Percentiles rank a stretch among this genome's conserved stretches.
Conservation (phyloP, 495 filamentous ascomycete genomes). For the Aspergillus heteromorphus region DNA sequence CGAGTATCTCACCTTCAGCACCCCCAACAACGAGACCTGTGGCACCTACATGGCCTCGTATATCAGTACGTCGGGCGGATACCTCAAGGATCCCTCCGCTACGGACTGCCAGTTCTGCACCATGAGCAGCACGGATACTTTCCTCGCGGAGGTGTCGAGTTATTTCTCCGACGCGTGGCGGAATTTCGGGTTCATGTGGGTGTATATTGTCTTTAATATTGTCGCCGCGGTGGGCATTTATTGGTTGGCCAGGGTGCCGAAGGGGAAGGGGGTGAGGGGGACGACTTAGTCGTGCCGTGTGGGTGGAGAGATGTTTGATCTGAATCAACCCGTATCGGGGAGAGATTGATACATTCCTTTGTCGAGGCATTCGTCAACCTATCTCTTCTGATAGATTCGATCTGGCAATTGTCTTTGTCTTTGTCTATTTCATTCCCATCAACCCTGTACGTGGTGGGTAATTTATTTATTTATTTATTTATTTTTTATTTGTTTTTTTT, state of each 20-base stretch:
- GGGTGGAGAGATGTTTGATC: too few species aligned
- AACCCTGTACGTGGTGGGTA: too few species aligned
- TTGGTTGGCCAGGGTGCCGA: constrained; percentile 66
- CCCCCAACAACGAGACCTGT: constrained; percentile 11
- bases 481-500: too few species aligned
- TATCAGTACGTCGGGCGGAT: constrained; percentile 14
- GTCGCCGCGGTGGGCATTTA: constrained; percentile 57
- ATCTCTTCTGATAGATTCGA: too few species aligned
- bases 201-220: constrained; percentile 63
- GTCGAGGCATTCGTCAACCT: too few species aligned
- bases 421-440: too few species aligned
- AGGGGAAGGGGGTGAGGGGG: constrained; percentile 23
- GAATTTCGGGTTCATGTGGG: constrained; percentile 51
- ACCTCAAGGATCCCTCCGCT: constrained; percentile 29
- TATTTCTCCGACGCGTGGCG: constrained; percentile 34
- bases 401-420: too few species aligned
- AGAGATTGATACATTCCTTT: too few species aligned
- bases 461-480: too few species aligned
- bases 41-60: constrained; percentile 30
- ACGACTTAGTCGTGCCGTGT: too few species aligned
- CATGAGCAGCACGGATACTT: constrained; percentile 31
- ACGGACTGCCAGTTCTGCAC: constrained; percentile 34
- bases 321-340: too few species aligned
- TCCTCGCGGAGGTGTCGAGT: constrained; percentile 28
- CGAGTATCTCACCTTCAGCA: constrained; percentile 47